phyloP scores from a whole-genome alignment of 2,329 filamentous ascomycete genomes.

The Fusarium oxysporum region DNA sequence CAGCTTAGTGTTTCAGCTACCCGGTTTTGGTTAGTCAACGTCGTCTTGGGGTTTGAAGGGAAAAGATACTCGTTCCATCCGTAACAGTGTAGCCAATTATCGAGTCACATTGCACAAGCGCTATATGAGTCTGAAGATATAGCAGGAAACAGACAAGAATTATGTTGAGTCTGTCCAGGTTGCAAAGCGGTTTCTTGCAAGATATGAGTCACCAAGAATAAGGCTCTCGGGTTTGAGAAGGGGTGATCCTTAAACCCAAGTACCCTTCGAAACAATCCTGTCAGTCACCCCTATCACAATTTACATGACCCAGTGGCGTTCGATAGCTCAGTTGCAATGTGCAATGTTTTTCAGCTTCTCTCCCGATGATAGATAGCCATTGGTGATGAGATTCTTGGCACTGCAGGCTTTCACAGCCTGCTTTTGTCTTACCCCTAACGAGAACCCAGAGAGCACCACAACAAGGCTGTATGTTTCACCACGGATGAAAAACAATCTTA shows the following conservation, averaged over 20 bases:
- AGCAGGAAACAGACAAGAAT: fast-evolving
- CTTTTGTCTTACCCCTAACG: neutral
- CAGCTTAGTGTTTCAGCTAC: neutral
- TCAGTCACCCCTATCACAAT: neutral
- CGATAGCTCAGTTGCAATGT: neutral
- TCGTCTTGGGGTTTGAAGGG: neutral
- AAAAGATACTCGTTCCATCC: neutral
- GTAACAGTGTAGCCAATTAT: neutral
- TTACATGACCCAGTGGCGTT: neutral
- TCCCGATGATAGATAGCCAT: neutral
- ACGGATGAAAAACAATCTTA: no score
- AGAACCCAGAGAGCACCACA: neutral
- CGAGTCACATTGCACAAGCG: neutral
- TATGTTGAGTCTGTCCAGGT: fast-evolving
- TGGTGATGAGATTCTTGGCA: neutral
- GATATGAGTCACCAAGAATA: neutral
- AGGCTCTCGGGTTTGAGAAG: neutral
- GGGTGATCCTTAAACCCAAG: neutral
- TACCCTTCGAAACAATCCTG: neutral
- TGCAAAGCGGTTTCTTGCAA: neutral
- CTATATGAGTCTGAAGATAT: fast-evolving
- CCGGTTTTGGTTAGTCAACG: neutral
- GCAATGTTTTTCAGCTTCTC: neutral
- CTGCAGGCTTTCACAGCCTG: neutral
- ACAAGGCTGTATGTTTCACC: no score